Base-by-base conservation (phyloP, 768 basidiomycete genomes). In the Trametes sanguinea region DNA sequence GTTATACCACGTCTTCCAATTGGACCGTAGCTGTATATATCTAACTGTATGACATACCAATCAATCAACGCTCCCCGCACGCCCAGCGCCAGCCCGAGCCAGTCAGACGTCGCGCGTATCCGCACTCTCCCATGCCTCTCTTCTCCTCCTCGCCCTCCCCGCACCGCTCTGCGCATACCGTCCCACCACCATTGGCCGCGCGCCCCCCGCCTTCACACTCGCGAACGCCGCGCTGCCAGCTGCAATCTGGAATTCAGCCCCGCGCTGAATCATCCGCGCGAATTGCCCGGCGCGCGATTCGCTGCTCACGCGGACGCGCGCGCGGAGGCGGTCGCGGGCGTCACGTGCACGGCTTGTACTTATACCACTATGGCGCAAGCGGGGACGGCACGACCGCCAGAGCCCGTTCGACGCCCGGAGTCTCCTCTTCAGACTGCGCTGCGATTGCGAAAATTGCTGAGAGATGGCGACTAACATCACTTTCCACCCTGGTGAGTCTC, bases 401-500 rank as follows among this genome's bases (percentile, higher is more conserved):
- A 11, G 48, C 52, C 22, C 22, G 22, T 33, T 8, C 51, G 37
- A 17, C 13, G 27, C 45, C n/a, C 46, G 4, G 6, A 35, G 14
- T 17, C 7, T 53, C 16, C 47, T 44, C 13, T 5, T 6, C n/a
- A n/a, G 33, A 13, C 16, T 6, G 13, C n/a, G 7, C 29, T 29
- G 32, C n/a, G 22, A 40, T 47, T 45, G 44, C 46, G 40, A 17
- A 16, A 16, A 61, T 37, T 47, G 40, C 7, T 32, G 3, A 14
- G 46, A 17, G 45, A 78, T 79, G 76, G 74, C 78, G 32, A 78
- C 78, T 10, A 78, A 79, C 68, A 79, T 79, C 66, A 87, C 86
- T 33, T 91, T 92, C 63, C 89, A 91, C 70, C 75, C 84, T 53
- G 88, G 88, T 86, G 65, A 22, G 75, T 62, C 7, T 22, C 6